A percentile compares a stretch with the other conserved stretches of the same genome.
phyloP scores from a whole-genome alignment of 1,284 basidiomycete species.

The Xerocomus amazonicus region DNA sequence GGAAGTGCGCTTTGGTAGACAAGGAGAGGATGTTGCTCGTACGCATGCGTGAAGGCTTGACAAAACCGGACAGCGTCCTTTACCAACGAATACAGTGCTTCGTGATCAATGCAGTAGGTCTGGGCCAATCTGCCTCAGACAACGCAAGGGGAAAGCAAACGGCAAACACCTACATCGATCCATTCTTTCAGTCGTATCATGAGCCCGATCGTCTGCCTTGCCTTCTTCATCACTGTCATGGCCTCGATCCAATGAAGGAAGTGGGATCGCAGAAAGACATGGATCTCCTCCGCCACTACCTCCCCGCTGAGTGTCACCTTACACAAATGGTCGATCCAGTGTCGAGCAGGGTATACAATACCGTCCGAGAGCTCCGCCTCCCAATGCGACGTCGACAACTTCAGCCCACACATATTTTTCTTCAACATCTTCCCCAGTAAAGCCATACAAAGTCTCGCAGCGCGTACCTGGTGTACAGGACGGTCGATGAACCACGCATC shows the following conservation, averaged over 20 bases:
- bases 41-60: slow-evolving; percentile 29
- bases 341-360: slow-evolving; percentile 21
- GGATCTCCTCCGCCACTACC: slow-evolving; percentile 13
- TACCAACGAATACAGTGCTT: slow-evolving; percentile 15
- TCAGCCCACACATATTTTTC: slow-evolving; percentile 28
- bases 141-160: background rate
- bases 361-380: slow-evolving; percentile 21
- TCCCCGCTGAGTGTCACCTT: background rate
- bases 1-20: slow-evolving; percentile 34
- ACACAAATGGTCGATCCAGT: slow-evolving; percentile 33
- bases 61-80: slow-evolving; percentile 32
- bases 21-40: slow-evolving; percentile 35
- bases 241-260: slow-evolving; percentile 34
- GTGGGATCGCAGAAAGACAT: slow-evolving; percentile 22
- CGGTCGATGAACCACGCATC: slow-evolving; percentile 31
- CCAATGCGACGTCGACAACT: slow-evolving; percentile 18
- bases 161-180: slow-evolving; percentile 21
- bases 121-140: slow-evolving; percentile 10
- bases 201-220: slow-evolving; percentile 32
- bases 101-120: slow-evolving; percentile 13
- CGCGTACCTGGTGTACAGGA: slow-evolving; percentile 18
- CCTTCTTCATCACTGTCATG: slow-evolving; percentile 29
- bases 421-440: slow-evolving; percentile 17
- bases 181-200: slow-evolving; percentile 28
- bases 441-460: slow-evolving; percentile 27